Evolutionary conservation across 1,284 basidiomycete species (phyloP), one percentile per base, ranked within the genome.

Genomic region (Fomitopsis schrenkii): DNA sequence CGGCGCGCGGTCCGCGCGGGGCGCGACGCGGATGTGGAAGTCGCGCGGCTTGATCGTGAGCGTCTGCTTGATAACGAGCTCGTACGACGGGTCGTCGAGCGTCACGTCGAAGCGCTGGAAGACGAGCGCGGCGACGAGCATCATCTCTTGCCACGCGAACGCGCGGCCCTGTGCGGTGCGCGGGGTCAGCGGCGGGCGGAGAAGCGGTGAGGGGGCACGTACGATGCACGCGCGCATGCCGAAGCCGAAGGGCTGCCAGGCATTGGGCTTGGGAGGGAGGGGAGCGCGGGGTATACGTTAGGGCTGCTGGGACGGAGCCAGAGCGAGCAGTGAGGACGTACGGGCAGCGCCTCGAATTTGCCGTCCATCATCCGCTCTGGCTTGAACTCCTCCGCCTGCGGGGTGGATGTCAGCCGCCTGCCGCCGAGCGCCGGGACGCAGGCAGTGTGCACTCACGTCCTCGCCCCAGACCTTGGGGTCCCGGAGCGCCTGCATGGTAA

Each of bases 361-460:
- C 77, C 80, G 57, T 81, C 77, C 28, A 83, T 67, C 77, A 81
- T 80, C 4, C 83, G 75, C 64, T 83, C 82, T 1, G 80, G 80
- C 28, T 70, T 71, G 70, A 79, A 80, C 60, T 73, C 58, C 22
- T 59, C 52, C 33, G 58, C 58, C 58, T 59, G 52, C 12, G 12
- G 22, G n/a, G 6, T 14, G 35, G 17, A 33, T 10, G 10, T 19
- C n/a, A 19, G 42, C 41, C 17, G 4, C 83, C 22, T 22, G 22
- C 22, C 22, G 22, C 22, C 22, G 22, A 22, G 22, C 22, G n/a
- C n/a, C n/a, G 22, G 22, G 72, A 69, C 17, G 76, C 71, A 12
- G 73, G 72, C 72, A 75, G 15, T 56, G n/a, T 42, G 38, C 10
- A 41, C 79, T 50, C 42, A 80, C 81, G 68, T 84, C 81, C 28